Base-by-base conservation (phyloP, 441 rosid genomes). In the Brassica hybrid region DNA sequence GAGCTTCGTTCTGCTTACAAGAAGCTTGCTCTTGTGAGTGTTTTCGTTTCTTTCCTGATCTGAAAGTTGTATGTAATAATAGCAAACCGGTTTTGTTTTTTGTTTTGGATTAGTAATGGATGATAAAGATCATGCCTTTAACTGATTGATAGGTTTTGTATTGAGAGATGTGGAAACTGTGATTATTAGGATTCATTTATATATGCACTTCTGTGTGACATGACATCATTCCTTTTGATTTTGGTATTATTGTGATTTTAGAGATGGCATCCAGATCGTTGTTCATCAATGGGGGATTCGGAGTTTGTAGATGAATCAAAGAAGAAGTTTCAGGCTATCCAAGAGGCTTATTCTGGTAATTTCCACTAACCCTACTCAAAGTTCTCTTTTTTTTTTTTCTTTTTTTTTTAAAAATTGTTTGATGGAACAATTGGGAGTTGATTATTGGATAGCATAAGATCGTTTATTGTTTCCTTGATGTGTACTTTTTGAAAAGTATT, bases 261-360 rank as follows among this genome's bases (percentile, higher is more conserved):
- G 99, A 90, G 87, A 85, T 94, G 97, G 92, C 99, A 93, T 72
- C 99, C 92, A 50, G 96, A 94, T 89, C 92, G 99, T n/a, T 93
- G 97, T 78, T 86, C 94, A 6, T 88, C 91, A 4, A 76, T 89
- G 7, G 91, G 88, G 58, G 88, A 83, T 76, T 77, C 85, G n/a
- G 85, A 83, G 84, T 85, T 83, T 11, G 85, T 85, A 7, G 96
- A 93, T 79, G 98, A 93, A 84, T 83, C 96, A 9, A 93, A 93
- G 84, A 87, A 69, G 83, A 95, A 87, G 54, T 95, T 95, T 79
- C 97, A 91, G 82, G 83, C 89, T 2, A 88, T 95, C 38, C 97
- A 95, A 65, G 88, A 88, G 19, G 99, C 98, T 69, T 90, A 93
- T 74, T 91, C 96, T 68, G 91, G 99, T 91, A 84, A 81, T 65